Conservation (phyloP, 2,329 filamentous ascomycete genomes). For the Neoascochyta sp. region DNA sequence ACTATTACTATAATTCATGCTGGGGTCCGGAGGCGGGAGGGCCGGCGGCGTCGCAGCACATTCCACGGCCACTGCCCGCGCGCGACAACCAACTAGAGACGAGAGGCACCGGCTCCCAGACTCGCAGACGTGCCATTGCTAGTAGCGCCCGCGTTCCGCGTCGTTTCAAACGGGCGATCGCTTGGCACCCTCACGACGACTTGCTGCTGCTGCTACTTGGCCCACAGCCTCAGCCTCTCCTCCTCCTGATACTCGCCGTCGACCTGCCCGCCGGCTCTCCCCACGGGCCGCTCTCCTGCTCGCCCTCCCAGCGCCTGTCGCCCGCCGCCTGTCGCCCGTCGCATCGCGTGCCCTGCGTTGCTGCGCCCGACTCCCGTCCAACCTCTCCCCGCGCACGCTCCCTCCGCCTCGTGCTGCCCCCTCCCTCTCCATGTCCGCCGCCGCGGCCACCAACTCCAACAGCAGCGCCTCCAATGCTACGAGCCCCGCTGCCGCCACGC, state of each 20-base stretch:
- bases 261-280: constrained; percentile 11
- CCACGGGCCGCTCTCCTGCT: constrained; percentile 7
- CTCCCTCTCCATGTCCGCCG: constrained; percentile 33
- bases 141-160: constrained; percentile 18
- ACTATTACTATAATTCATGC: too few relatives aligned
- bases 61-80: too few relatives aligned
- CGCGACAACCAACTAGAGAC: too few relatives aligned
- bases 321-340: constrained; percentile 6
- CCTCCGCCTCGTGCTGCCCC: constrained; percentile 1
- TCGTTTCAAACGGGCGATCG: constrained; percentile 21
- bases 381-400: constrained; percentile 1
- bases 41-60: too few relatives aligned
- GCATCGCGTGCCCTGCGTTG: constrained; percentile 28
- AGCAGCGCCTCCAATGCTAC: constrained; percentile 35
- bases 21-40: too few relatives aligned
- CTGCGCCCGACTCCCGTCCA: constrained; percentile 11
- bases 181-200: constrained; percentile 17
- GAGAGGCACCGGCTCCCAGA: too few relatives aligned
- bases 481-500: constrained; percentile 35
- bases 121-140: too few relatives aligned
- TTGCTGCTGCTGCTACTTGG: constrained; percentile 11
- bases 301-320: constrained; percentile 6
- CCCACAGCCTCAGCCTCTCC: constrained; percentile 25
- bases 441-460: constrained; percentile 26
- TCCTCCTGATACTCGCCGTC: too few relatives aligned